Conservation (phyloP, 164 flowering plant species). For the Annona squamosa region DNA sequence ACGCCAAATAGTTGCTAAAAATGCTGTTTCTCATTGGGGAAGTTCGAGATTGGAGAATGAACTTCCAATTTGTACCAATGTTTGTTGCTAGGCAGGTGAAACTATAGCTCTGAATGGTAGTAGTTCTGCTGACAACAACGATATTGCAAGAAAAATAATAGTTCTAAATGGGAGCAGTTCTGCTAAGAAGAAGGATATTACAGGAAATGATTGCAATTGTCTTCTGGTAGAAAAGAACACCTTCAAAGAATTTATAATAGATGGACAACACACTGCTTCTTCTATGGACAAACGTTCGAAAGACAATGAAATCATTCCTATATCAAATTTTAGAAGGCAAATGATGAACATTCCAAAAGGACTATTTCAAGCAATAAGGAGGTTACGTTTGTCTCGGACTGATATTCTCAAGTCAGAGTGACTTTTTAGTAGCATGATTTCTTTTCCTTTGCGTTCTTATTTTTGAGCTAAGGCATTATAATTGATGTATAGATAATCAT, state of each 20-base stretch:
- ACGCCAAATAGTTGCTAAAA: conserved; percentile 3
- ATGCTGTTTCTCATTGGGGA: conserved; percentile 8
- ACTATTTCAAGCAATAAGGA: conserved; percentile 45
- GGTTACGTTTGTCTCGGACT: conserved; percentile 60
- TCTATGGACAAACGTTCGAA: conserved; percentile 16
- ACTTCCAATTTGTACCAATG: conserved; percentile 5
- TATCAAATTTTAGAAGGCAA: conserved; percentile 14
- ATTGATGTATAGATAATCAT: neutral
- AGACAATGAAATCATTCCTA: conserved; percentile 15
- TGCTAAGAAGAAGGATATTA: conserved; percentile 8
- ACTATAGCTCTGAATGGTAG: conserved; percentile 3
- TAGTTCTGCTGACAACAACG: conserved; percentile 7
- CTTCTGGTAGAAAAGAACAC: conserved; percentile 3
- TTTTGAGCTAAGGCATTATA: neutral
- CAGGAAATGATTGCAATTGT: conserved; percentile 1
- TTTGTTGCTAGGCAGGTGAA: conserved; percentile 8
- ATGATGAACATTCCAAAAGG: conserved; percentile 35
- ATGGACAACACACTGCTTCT: conserved; percentile 17
- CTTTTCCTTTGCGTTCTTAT: neutral
- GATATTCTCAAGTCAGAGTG: conserved; percentile 62
- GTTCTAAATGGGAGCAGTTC: conserved; percentile 6
- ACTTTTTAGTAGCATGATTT: neutral
- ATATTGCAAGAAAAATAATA: conserved; percentile 3
- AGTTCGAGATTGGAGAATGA: conserved; percentile 7
- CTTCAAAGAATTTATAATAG: conserved; percentile 4